Conservation (phyloP, 768 basidiomycete species). For the Suillus cothurnatus region DNA sequence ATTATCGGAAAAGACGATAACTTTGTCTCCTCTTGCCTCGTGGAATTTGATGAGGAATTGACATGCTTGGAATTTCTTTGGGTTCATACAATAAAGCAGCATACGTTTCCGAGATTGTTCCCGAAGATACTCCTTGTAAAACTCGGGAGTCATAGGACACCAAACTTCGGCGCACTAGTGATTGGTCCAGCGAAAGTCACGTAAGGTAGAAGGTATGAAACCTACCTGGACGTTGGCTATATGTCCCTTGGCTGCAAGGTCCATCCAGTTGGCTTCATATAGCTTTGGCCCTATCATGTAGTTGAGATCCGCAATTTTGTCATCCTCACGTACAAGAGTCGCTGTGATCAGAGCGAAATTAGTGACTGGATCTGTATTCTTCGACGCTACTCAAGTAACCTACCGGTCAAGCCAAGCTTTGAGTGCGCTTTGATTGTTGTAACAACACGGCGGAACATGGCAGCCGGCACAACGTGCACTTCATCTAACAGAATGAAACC, state of each 20-base stretch:
- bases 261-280: slow-evolving; percentile 99
- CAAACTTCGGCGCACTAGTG: slow-evolving; percentile 96
- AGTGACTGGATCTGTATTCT: slow-evolving; percentile 4
- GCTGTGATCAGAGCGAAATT: slow-evolving; percentile 49
- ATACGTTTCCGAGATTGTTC: slow-evolving; percentile 93
- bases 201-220: slow-evolving; percentile 5
- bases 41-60: slow-evolving; percentile 99
- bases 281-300: slow-evolving; percentile 99
- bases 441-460: slow-evolving; percentile 97
- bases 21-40: slow-evolving; percentile 96
- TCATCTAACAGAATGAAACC: slow-evolving; percentile 97
- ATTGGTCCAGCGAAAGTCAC: slow-evolving; percentile 3
- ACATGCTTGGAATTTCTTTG: slow-evolving; percentile 98
- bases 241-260: slow-evolving; percentile 97
- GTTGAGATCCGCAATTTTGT: slow-evolving; percentile 97
- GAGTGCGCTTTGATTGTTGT: slow-evolving; percentile 99
- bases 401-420: slow-evolving; percentile 95
- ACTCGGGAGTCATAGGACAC: slow-evolving; percentile 99
- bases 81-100: slow-evolving; percentile 99
- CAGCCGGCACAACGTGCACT: slow-evolving; percentile 98
- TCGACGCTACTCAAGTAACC: slow-evolving; percentile 21
- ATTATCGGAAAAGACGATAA: slow-evolving; percentile 99
- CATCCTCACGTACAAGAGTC: slow-evolving; percentile 97
- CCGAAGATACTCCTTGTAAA: slow-evolving; percentile 95
- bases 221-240: slow-evolving; percentile 99